phyloP scores from a whole-genome alignment of 768 basidiomycete species.

The Boletus eberwhitei region DNA sequence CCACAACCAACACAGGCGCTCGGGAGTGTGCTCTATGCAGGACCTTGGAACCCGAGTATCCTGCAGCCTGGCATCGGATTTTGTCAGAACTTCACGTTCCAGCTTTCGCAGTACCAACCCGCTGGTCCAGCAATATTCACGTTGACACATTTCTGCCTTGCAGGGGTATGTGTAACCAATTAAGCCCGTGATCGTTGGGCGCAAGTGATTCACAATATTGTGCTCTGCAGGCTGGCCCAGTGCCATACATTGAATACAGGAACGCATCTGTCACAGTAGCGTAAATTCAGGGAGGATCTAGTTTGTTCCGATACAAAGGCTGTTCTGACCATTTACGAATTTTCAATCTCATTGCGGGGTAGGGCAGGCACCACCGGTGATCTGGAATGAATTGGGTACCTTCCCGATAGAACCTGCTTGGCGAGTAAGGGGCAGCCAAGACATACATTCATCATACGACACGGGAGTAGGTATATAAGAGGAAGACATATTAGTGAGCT shows the following conservation, averaged over 20 bases:
- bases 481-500: background rate
- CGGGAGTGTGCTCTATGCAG: slow-evolving; percentile 20
- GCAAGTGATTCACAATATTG: background rate
- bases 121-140: slow-evolving; percentile 16
- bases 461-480: no score
- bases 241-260: slow-evolving; percentile 20
- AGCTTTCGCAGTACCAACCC: slow-evolving; percentile 9
- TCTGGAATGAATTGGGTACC: background rate
- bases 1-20: slow-evolving; percentile 13
- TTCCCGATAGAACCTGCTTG: background rate
- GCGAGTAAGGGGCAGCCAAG: background rate
- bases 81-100: slow-evolving; percentile 23
- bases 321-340: background rate
- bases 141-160: slow-evolving; percentile 17
- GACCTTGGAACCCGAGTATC: slow-evolving; percentile 11
- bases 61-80: slow-evolving; percentile 1
- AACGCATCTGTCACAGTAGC: slow-evolving; percentile 18
- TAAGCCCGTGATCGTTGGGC: background rate
- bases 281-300: background rate
- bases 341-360: background rate
- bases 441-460: background rate
- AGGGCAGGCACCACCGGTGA: background rate
- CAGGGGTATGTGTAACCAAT: slow-evolving; percentile 7
- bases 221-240: slow-evolving; percentile 12
- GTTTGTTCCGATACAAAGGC: background rate